Evolutionary conservation across 2,329 filamentous ascomycete genomes (phyloP).

Genomic region (Bipolaris zeicola): DNA sequence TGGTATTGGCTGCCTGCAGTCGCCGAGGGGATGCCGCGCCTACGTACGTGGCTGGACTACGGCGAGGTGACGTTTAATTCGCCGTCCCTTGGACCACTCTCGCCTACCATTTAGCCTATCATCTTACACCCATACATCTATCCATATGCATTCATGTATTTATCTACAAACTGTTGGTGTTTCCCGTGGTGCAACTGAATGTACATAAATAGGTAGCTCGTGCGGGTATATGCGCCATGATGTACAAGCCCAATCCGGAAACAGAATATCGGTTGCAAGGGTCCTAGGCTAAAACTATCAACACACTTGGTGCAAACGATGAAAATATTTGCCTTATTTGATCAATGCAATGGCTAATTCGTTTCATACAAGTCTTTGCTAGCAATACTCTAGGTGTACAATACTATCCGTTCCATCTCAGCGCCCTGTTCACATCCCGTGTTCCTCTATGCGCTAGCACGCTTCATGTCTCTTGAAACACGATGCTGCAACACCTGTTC

Average conservation of each 20-base stretch:
- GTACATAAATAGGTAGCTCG: background rate
- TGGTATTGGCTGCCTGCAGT: conserved; percentile 6
- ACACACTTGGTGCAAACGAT: background rate
- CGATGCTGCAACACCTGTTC: background rate
- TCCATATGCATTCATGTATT: background rate
- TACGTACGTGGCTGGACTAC: conserved; percentile 9
- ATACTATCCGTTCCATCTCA: background rate
- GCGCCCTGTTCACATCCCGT: conserved; percentile 1
- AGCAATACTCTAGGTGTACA: background rate
- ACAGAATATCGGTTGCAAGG: background rate
- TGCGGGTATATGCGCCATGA: background rate
- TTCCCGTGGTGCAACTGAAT: no score
- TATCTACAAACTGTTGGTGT: no score
- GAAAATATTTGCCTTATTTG: background rate
- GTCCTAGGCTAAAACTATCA: background rate
- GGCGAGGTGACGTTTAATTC: conserved; percentile 1
- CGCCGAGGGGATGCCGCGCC: conserved; percentile 11
- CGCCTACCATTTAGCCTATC: background rate
- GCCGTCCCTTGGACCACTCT: background rate
- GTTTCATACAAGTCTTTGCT: background rate
- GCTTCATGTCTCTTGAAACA: no score
- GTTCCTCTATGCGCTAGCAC: background rate
- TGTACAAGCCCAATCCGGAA: background rate
- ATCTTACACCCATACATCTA: background rate
- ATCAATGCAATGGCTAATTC: conserved; percentile 2